Base-by-base conservation (phyloP, 495 filamentous ascomycete species). In the Hypoxylon intermedium region DNA sequence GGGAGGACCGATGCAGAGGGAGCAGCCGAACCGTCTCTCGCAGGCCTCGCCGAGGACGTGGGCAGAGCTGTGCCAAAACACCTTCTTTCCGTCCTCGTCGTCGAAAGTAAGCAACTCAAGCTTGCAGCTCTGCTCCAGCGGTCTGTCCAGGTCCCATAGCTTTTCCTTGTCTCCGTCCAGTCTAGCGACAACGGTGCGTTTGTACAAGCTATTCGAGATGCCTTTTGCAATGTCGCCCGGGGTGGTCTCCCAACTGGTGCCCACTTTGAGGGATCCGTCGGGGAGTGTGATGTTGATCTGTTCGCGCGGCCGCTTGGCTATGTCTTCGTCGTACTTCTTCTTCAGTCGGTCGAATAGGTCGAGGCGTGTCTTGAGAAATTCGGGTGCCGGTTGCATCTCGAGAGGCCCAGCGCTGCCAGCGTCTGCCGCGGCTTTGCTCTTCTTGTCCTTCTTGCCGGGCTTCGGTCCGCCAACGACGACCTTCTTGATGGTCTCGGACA, bases 1-100 rank as follows among this genome's bases (percentile, higher is more conserved):
- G 6, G 93, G 94, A 16, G 94, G 94, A 6, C 94, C 94, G 67
- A 96, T 92, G 62, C 91, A 96, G 42, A 98, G 82, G 55, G 92
- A 85, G 76, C 92, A 97, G 40, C 89, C 89, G 71, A 89, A 98
- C 60, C 92, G 84, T 59, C 87, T 84, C 73, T 98, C 95, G 34
- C 87, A 89, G 42, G 92, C 91, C 73, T 97, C 93, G 52, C 94
- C 94, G n/a, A 98, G 85, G 51, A 91, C 82, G 73, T 98, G 94
- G 21, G 94, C 94, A 60, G 87, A 91, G 2, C 89, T 93, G 73
- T 98, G 94, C 92, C 91, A 95, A 70, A 93, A 96, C 5, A 94
- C 91, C 58, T 88, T 84, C 69, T 82, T 88, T 59, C 90, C 94
- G 71, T 95, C 86, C 4, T 89, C 86, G 70, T 92, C 77, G 44